Base-by-base conservation (phyloP, 2,329 filamentous ascomycete species). In the Ophiocordyceps camponoti-floridani region DNA sequence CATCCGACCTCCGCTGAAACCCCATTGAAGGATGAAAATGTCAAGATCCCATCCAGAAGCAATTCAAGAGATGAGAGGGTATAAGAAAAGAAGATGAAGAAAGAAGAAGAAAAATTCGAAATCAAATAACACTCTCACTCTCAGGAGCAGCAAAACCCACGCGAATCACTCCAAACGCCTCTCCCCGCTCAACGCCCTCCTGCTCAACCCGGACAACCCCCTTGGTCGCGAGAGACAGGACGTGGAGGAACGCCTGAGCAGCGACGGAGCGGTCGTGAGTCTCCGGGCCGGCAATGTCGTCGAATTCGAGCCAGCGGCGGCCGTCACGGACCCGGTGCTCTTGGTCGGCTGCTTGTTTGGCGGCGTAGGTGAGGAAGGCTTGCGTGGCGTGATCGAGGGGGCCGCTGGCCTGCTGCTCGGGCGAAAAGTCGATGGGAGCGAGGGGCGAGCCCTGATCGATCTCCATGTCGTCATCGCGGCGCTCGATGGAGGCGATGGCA, bases 221-320 rank as follows among this genome's bases (percentile, higher is more conserved):
- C 60, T 79, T 84, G 2, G 77, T 85, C 6, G 75, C 79, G 40
- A 91, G 68, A 11, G 72, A 69, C 13, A 93, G 70, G 2, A 84
- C 69, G 57, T 91, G 83, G 62, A 82, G 75, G 56, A 85, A 81
- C 0, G 78, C 84, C 57, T 87, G 82, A 2, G 82, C 78, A 9
- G 81, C 83, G 12, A 85, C 77, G 28, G 74, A 64, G 33, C 66
- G 70, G 28, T 73, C 75, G 40, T 65, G 62, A 42, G 66, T 61
- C 10, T 55, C 55, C 0, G 76, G 71, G n/a, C 74, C 68, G 41
- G 91, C 74, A 10, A 94, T 62, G 43, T 76, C 65, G 41, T 80
- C 75, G 54, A 95, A 93, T 0, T 70, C 63, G 40, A 91, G 65
- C 61, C 68, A 75, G 14, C 55, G 59, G 11, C 61, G 58, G 40